A percentile compares a stretch with the other conserved stretches of the same genome.
Conservation (phyloP, 495 filamentous ascomycete species). For the Filosporella fistucella region DNA sequence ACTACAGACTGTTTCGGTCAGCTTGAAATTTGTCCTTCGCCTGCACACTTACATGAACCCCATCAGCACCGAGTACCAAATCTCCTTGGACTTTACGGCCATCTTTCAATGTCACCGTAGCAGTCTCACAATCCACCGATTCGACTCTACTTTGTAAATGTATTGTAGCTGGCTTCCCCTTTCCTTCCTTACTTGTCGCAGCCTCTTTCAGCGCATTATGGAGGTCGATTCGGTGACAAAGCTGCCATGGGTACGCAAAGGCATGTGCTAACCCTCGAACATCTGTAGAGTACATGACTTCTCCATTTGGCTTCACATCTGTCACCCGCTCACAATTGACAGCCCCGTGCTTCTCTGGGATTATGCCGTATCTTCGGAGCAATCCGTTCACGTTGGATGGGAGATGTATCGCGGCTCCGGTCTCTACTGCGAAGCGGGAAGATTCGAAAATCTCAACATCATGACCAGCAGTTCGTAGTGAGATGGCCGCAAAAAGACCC, state of each 20-base stretch:
- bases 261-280: background rate
- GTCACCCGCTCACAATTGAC: slow-evolving; percentile 28
- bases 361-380: slow-evolving; percentile 36
- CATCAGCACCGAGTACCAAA: slow-evolving; percentile 36
- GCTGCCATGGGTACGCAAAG: slow-evolving; percentile 24
- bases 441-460: slow-evolving; percentile 49
- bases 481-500: slow-evolving; percentile 48
- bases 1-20: slow-evolving; percentile 29
- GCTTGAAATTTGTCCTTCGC: background rate
- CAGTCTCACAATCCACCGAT: slow-evolving; percentile 35
- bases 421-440: slow-evolving; percentile 43
- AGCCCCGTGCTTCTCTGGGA: slow-evolving; percentile 27
- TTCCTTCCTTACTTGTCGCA: slow-evolving; percentile 31
- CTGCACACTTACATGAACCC: slow-evolving; percentile 19
- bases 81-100: slow-evolving; percentile 30
- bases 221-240: slow-evolving; percentile 44
- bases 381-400: slow-evolving; percentile 47
- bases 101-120: slow-evolving; percentile 35
- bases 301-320: background rate
- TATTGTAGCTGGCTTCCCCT: slow-evolving; percentile 34
- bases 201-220: slow-evolving; percentile 35
- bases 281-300: slow-evolving; percentile 1
- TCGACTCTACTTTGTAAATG: slow-evolving; percentile 38
- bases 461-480: slow-evolving; percentile 49
- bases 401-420: slow-evolving; percentile 49